Evolutionary conservation across 257 asterid genomes (phyloP), one percentile per base, ranked within the genome.

Genomic region (Thymus quinquecostatus): DNA sequence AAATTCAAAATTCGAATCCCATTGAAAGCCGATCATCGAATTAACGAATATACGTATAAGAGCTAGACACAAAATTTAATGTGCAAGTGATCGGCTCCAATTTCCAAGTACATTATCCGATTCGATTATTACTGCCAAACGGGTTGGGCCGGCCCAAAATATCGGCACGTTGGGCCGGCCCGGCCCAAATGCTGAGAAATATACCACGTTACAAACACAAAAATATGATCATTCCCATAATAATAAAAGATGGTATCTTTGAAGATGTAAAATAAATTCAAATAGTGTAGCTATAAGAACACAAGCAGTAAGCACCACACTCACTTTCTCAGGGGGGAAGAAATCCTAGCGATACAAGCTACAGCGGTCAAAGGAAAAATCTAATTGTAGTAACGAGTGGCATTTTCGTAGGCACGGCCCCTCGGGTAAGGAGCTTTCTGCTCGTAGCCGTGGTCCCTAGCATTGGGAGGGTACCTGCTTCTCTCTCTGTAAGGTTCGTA

Each of bases 401-500:
- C 79, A 4, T 82, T 75, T 61, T 84, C 89, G 57, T 89, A 87
- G 41, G 82, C 81, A n/a, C 91, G 88, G 45, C 95, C 88, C 50
- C 91, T 86, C 4, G 95, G 85, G 65, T 86, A 86, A 1, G 86
- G 96, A 57, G 56, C 88, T 83, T 87, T 83, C 45, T 86, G 70
- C 70, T 88, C 92, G 56, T 77, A 85, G 7, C 88, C 86, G 3
- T 85, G 90, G 68, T 78, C 85, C 67, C 95, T 79, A 64, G 79
- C 81, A 60, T 78, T 84, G 73, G 80, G 83, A 32, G 77, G 79
- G 75, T 71, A 82, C 3, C 95, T 83, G 38, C 74, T 74, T 2
- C 86, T 74, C 62, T 86, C 96, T 74, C 85, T 83, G 73, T 86
- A 82, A 53, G 94, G 60, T 34, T 87, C 88, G 34, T 86, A 88